phyloP scores from a whole-genome alignment of 2,329 filamentous ascomycete species.

The Colletotrichum filicis region DNA sequence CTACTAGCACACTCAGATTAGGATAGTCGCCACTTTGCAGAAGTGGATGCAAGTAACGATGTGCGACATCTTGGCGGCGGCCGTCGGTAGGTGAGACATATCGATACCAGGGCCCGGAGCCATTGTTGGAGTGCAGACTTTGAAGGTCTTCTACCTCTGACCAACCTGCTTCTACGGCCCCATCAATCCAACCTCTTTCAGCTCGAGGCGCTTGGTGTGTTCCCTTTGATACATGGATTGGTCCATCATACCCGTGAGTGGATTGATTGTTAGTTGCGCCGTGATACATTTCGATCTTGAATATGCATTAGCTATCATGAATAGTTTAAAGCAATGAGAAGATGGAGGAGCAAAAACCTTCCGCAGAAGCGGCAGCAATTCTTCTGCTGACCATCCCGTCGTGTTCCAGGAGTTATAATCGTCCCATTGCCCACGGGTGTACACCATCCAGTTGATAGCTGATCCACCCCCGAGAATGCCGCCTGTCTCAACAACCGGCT shows the following conservation, averaged over 20 bases:
- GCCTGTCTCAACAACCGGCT: slow-evolving; percentile 39
- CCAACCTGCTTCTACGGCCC: slow-evolving; percentile 56
- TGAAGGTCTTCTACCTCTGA: slow-evolving; percentile 59
- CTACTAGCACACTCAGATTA: slow-evolving; percentile 44
- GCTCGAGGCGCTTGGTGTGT: slow-evolving; percentile 50
- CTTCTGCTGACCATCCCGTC: slow-evolving; percentile 46
- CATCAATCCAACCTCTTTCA: slow-evolving; percentile 57
- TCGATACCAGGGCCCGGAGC: slow-evolving; percentile 31
- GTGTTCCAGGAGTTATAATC: slow-evolving; percentile 49
- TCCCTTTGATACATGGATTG: slow-evolving; percentile 59
- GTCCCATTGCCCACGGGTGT: slow-evolving; percentile 43
- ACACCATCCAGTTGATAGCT: slow-evolving; percentile 47
- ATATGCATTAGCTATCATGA: background rate
- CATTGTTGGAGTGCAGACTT: slow-evolving; percentile 50
- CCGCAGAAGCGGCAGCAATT: slow-evolving; percentile 45
- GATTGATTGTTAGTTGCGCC: slow-evolving; percentile 49
- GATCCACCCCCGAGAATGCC: slow-evolving; percentile 46
- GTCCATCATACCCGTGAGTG: slow-evolving; percentile 59
- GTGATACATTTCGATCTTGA: slow-evolving; percentile 59
- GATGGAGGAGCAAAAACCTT: slow-evolving; percentile 38
- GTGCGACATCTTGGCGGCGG: slow-evolving; percentile 49
- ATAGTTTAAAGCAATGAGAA: fast-evolving
- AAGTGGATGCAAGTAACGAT: slow-evolving; percentile 42
- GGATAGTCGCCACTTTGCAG: slow-evolving; percentile 41
- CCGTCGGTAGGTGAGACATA: slow-evolving; percentile 49